Base-by-base conservation (phyloP, 2,329 filamentous ascomycete species). In the Trichoderma oligosporum region DNA sequence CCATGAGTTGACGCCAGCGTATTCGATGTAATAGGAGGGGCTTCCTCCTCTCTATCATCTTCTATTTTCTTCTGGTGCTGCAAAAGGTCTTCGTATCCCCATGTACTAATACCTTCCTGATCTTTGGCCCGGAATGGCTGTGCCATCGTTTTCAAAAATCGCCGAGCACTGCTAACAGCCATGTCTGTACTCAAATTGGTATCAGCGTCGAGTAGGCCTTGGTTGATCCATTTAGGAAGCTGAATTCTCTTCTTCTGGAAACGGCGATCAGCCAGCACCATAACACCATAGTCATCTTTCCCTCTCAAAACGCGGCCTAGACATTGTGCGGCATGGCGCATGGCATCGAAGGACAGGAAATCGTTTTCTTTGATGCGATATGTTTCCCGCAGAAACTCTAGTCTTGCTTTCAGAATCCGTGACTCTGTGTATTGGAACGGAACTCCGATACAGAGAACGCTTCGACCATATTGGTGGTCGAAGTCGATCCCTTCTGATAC, bases 361-460 rank as follows among this genome's bases (percentile, higher is more conserved):
- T 99, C 95, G 64, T 96, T 96, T 71, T 97, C 94, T 59, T 90
- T 86, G 71, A 99, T 99, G 56, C 91, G 88, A 71, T 97, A 99
- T 1, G 90, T 97, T 72, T 99, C 95, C 44, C 93, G 85, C n/a
- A 99, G 74, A 70, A 99, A 99, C 68, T 99, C 91, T 3, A 99
- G 82, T 2, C 94, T 85, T 1, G 94, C 94, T 75, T 97, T 99
- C 44, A 99, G 80, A 60, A 99, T 99, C 29, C 94, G 86, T 0
- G 92, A 97, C 71, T 99, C 94, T 2, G 95, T 99, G 76, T 99
- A 99, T 73, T 99, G 94, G 75, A 97, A 99, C 0, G 94, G 94
- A 1, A 97, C 93, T 39, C 94, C 94, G 63, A 99, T 97, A 69
- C 92, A 97, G 47, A 99, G 71, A 74, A 99, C 95, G 11, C 93